These are phyloP conservation scores for Pseudovirgaria hyperparasitica DNA, from an alignment of 2,329 filamentous ascomycete species.

Conservation along the genomic window DNA sequence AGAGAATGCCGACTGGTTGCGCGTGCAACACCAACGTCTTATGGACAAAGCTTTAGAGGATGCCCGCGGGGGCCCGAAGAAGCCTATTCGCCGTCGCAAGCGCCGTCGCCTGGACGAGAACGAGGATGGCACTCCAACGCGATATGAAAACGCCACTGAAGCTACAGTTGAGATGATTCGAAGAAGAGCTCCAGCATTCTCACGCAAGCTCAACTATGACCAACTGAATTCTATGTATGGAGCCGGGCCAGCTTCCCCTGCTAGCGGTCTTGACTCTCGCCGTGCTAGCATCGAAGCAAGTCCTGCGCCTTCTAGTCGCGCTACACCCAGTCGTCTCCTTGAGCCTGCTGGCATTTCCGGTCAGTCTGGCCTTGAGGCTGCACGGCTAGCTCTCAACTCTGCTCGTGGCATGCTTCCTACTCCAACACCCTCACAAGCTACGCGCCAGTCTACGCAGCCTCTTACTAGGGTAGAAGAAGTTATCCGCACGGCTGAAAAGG, in stretches of 20 bases:
- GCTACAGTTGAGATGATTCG: slow-evolving; percentile 23
- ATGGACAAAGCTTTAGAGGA: slow-evolving; percentile 57
- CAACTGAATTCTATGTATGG: slow-evolving; percentile 12
- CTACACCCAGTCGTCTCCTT: neutral
- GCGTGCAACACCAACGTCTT: slow-evolving; percentile 71
- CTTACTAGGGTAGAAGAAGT: neutral
- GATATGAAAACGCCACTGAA: slow-evolving; percentile 26
- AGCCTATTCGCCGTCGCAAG: slow-evolving; percentile 33
- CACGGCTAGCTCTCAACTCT: neutral
- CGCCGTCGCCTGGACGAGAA: slow-evolving; percentile 22
- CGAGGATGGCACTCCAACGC: slow-evolving; percentile 13
- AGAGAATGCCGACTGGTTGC: slow-evolving; percentile 87
- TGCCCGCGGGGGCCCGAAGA: slow-evolving; percentile 35
- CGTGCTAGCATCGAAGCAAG: neutral
- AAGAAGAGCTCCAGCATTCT: slow-evolving; percentile 21
- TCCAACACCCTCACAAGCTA: neutral
- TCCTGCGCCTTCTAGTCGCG: neutral
- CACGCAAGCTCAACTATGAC: slow-evolving; percentile 25
- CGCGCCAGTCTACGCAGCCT: neutral
- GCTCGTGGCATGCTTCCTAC: neutral
- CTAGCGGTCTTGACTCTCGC: too few relatives aligned
- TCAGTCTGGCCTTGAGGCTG: neutral
- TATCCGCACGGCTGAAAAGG: neutral
- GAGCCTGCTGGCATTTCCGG: neutral
- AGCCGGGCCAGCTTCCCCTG: neutral